Base-by-base conservation (phyloP, 768 basidiomycete genomes). In the Termitomyces sp. region DNA sequence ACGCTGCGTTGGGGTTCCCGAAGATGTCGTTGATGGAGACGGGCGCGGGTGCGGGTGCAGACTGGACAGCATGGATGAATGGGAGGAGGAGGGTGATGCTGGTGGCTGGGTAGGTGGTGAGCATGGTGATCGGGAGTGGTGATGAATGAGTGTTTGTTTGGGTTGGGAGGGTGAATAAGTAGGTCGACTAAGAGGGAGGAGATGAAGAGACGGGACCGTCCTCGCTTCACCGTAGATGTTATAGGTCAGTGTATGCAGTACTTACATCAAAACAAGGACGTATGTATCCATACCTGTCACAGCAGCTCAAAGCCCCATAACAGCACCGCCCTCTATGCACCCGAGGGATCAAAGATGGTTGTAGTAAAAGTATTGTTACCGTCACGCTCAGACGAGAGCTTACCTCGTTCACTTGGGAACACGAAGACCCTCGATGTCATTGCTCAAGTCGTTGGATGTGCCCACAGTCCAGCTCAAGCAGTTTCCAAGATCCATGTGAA, bases 391-490 rank as follows among this genome's bases (percentile, higher is more conserved):
- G 42, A 24, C 18, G 27, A 18, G 18, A 10, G n/a, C 39, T 10
- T 2, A 20, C n/a, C 18, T 7, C 39, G 18, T n/a, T 18, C 6
- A n/a, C 37, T 39, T 16, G 37, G 18, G 16, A 39, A 67, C 60
- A 32, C 60, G 60, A 22, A 71, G 51, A 0, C 68, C 63, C 44
- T 65, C 53, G 22, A 72, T 58, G 29, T 64, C 61, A 4, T 57
- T 53, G 12, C 65, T 63, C 5, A 74, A 50, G 20, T 65, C 67
- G 27, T 69, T 65, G 58, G 73, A 75, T 43, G 69, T 60, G 1
- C 57, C 60, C 5, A 5, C 4, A 3, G 36, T 5, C 2, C 37
- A 18, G 7, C 6, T 18, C 37, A 39, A 18, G 16, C 37, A 39
- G 37, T 18, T 18, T 0, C 14, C 18, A 36, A 36, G 6, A 12